Base-by-base conservation (phyloP, 2,329 filamentous ascomycete species). In the Cladosporium halotolerans region DNA sequence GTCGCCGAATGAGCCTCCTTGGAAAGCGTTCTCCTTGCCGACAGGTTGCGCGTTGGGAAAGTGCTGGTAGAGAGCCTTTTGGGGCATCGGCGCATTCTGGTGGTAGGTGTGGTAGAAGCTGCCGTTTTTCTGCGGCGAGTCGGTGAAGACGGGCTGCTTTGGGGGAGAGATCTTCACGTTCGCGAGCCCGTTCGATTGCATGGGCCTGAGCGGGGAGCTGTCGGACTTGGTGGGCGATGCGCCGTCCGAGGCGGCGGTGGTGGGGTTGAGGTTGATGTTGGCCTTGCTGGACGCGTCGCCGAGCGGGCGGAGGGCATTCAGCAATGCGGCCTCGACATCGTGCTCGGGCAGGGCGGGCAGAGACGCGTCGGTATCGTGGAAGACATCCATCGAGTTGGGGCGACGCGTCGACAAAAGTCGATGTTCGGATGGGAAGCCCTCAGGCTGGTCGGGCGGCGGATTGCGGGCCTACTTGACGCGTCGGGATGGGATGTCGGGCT, bases 171-270 rank as follows among this genome's bases (percentile, higher is more conserved):
- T 84, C 40, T 79, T 74, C 56, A 87, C 75, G 61, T 82, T 79
- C 66, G 86, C 84, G 58, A 93, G 75, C 63, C 81, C 82, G 65
- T 76, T 82, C 69, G 76, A 77, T 62, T 76, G 78, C 61, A 84
- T 79, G 58, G 79, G 81, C 62, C 78, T 79, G 58, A 77, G 77
- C 38, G 78, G 84, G 44, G 84, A 83, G 57, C 80, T 79, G 53
- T 60, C 76, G 33, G 78, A 71, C 72, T 93, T 95, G 63, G 79
- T 80, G 9, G 88, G 89, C 52, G 88, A 95, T 54, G 78, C 78
- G 64, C 75, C 78, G 56, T 77, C 77, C 63, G 75, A 77, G 64
- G 78, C 72, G 62, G 74, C 68, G 56, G 68, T 64, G 51, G 75
- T 69, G 18, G 86, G 85, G 61, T 86, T 83, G 62, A 92, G 78